A percentile compares a stretch with the other conserved stretches of the same genome.
Evolutionary conservation across 2,329 filamentous ascomycete species (phyloP).

Genomic region (Fusarium ramigenum): DNA sequence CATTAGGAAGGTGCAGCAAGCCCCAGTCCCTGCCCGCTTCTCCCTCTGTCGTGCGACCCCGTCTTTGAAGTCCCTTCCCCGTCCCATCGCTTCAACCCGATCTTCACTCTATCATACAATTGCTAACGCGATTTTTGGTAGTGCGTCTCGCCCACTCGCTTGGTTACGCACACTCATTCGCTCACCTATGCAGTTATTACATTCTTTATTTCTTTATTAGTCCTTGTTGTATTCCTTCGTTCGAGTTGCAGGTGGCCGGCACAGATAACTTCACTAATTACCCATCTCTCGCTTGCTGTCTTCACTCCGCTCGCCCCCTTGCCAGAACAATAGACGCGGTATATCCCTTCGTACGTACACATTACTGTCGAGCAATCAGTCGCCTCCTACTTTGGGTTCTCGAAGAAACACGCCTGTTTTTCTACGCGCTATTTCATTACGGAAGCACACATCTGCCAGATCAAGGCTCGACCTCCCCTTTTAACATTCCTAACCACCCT

Average conservation of each 20-base stretch:
- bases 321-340: conserved; percentile 28
- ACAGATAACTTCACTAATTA: conserved; percentile 25
- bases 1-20: conserved; percentile 33
- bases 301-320: conserved; percentile 24
- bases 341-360: conserved; percentile 19
- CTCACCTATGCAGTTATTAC: conserved; percentile 16
- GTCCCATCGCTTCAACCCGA: conserved; percentile 27
- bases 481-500: conserved; percentile 27
- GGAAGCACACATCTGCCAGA: conserved; percentile 1
- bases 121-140: conserved; percentile 36
- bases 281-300: conserved; percentile 22
- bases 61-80: conserved; percentile 27
- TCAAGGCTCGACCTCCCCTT: conserved; percentile 6
- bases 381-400: neutral
- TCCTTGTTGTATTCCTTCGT: conserved; percentile 16
- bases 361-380: neutral
- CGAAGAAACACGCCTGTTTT: conserved; percentile 6
- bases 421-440: conserved; percentile 3
- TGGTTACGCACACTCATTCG: conserved; percentile 36
- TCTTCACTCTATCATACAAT: conserved; percentile 34
- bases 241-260: neutral
- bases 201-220: conserved; percentile 30
- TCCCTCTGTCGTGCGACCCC: conserved; percentile 35
- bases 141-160: conserved; percentile 39
- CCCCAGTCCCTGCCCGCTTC: conserved; percentile 28